Evolutionary conservation across 106 monocot genomes (phyloP), one percentile per base, ranked within the genome.

Genomic region (Hemerocallis citrina): DNA sequence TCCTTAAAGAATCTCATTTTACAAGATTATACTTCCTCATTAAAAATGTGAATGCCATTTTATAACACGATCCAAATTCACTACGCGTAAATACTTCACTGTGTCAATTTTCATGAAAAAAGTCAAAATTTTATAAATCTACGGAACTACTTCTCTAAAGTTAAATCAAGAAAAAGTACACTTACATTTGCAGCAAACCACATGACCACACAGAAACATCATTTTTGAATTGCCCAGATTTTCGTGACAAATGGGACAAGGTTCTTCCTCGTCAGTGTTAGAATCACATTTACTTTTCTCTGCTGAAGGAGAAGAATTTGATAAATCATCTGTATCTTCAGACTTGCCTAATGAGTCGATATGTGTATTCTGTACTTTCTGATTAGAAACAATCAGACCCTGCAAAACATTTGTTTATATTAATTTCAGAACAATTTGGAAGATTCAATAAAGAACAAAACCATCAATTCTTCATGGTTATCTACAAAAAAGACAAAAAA

Each of bases 191-290:
- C 96, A 96, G 74, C 96, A 96, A 60, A 88, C 61, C 27, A 85
- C 62, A 82, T 96, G 96, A 38, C 96, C 96, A 77, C 96, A 96
- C 54, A 87, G 84, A 72, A 96, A 96, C 34, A 96, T 77, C 91
- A 96, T 96, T 65, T 87, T 96, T 68, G 77, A 73, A 48, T 82
- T 74, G 47, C 66, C 55, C 58, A 90, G 34, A 23, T 77, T 77
- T 64, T 96, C 96, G 58, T 91, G 96, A 77, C 96, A 96, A 70
- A 96, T 70, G 30, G 96, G 96, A 31, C 91, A 96, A 40, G 72
- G 79, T 63, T 88, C 79, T 67, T 81, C 79, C 64, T 81, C 74
- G 63, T 74, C 65, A 48, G 38, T 65, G 23, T 67, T 78, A 37
- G 33, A 11, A 48, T 22, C 12, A 55, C 42, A 21, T n/a, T 57